These are phyloP conservation scores for Tylopilus rubrobrunneus DNA, from an alignment of 768 basidiomycete genomes.

Conservation along the genomic window DNA sequence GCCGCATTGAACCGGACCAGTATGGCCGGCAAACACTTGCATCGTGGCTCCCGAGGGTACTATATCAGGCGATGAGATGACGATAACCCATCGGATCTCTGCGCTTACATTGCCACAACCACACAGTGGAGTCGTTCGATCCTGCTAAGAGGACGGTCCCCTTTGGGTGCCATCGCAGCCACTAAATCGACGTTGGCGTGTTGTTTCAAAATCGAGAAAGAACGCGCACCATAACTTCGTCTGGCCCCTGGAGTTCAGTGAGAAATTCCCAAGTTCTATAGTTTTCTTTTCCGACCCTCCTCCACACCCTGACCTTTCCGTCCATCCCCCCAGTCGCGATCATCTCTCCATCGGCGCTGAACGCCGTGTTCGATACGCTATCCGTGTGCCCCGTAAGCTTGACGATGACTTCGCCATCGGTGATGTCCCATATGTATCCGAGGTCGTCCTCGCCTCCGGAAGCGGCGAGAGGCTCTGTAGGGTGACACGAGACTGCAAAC, in stretches of 20 bases:
- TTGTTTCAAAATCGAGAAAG: not conserved
- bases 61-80: constrained; percentile 30
- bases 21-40: constrained; percentile 94
- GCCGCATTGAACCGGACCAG: constrained; percentile 78
- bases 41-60: constrained; percentile 94
- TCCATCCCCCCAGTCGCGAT: constrained; percentile 98
- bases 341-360: constrained; percentile 88
- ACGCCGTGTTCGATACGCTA: constrained; percentile 75
- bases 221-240: constrained; percentile 84
- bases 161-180: constrained; percentile 95
- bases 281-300: constrained; percentile 70
- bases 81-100: not conserved
- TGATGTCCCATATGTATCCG: constrained; percentile 90
- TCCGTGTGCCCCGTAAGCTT: constrained; percentile 92
- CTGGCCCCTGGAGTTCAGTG: constrained; percentile 88
- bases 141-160: constrained; percentile 86
- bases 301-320: constrained; percentile 89
- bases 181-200: constrained; percentile 45
- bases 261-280: constrained; percentile 91
- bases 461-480: constrained; percentile 72
- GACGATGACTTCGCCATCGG: constrained; percentile 73
- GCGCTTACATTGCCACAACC: constrained; percentile 94
- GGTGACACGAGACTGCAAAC: constrained; percentile 82
- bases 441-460: constrained; percentile 96
- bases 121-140: constrained; percentile 88